Evolutionary conservation across 2,329 filamentous ascomycete species (phyloP).

Genomic region (Aaosphaeria arxii): DNA sequence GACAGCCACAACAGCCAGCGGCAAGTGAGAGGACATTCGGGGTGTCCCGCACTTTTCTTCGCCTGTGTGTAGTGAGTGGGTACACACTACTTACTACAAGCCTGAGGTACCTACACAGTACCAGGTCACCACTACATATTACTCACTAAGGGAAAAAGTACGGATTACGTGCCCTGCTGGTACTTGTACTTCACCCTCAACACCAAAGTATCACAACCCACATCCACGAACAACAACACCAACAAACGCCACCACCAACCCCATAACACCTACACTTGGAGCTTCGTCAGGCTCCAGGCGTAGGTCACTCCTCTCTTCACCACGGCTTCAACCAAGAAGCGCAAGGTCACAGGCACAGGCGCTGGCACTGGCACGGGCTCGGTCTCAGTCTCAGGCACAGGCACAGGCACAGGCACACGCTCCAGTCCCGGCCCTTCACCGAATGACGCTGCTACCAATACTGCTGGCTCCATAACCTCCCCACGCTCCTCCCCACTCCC

Average conservation of each 20-base stretch:
- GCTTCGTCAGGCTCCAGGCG: conserved; percentile 36
- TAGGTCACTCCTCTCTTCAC: conserved; percentile 35
- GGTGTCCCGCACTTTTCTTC: too few species aligned
- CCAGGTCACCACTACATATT: too few species aligned
- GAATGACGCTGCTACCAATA: conserved; percentile 29
- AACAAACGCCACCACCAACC: conserved; percentile 2
- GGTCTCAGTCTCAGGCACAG: conserved; percentile 1
- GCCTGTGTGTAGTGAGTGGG: too few species aligned
- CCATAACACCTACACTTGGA: conserved; percentile 31
- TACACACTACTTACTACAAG: too few species aligned
- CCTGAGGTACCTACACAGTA: too few species aligned
- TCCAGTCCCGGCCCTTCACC: conserved; percentile 15
- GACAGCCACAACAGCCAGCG: too few species aligned
- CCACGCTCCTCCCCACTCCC: conserved; percentile 38
- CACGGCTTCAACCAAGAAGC: conserved; percentile 46
- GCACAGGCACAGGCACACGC: conserved; percentile 8
- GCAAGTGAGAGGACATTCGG: too few species aligned
- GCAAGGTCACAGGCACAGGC: conserved; percentile 41
- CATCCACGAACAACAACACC: not conserved
- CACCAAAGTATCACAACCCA: too few species aligned
- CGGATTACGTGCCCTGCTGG: too few species aligned
- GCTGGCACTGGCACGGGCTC: conserved; percentile 25
- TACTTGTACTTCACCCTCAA: too few species aligned
- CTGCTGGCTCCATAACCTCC: conserved; percentile 10
- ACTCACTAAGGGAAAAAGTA: too few species aligned